These are phyloP conservation scores for Cydonia oblonga DNA, from an alignment of 331 rosid genomes.

Conservation along the genomic window DNA sequence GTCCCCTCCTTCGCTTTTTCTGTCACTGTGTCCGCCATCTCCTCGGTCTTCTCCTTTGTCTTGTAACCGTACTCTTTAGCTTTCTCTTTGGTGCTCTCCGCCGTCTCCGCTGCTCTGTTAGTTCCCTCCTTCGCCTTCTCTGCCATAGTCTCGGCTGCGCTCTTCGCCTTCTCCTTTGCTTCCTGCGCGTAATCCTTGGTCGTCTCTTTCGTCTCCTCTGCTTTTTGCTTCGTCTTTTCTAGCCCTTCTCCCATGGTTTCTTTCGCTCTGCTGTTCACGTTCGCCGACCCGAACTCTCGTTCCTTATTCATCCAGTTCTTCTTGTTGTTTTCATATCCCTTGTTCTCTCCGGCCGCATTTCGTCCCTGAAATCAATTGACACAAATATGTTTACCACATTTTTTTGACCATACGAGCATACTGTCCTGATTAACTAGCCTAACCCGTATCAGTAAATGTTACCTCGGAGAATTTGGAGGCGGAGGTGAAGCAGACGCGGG, in stretches of 20 bases:
- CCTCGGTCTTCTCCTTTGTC: conserved; percentile 7
- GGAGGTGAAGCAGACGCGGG: conserved; percentile 46
- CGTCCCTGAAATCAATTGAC: conserved; percentile 36
- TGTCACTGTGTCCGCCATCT: neutral
- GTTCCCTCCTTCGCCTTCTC: conserved; percentile 20
- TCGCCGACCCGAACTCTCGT: neutral
- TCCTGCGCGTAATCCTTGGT: neutral
- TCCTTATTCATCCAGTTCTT: too few species aligned
- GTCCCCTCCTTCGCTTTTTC: conserved; percentile 10
- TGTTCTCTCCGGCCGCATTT: conserved; percentile 15
- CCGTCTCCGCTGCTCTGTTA: conserved; percentile 11
- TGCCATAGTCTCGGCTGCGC: neutral
- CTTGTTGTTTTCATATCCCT: neutral
- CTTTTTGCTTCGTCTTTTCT: neutral
- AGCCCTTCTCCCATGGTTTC: neutral
- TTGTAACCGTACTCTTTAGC: conserved; percentile 4
- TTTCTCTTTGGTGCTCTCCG: conserved; percentile 23
- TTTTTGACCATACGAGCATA: neutral
- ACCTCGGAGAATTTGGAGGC: conserved; percentile 53
- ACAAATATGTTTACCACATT: neutral
- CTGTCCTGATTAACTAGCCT: neutral
- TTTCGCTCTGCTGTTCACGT: too few species aligned
- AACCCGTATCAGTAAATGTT: neutral
- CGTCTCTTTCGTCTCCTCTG: neutral
- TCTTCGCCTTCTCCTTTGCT: neutral